Base-by-base conservation (phyloP, 768 basidiomycete genomes). In the Termitomyces sp. region DNA sequence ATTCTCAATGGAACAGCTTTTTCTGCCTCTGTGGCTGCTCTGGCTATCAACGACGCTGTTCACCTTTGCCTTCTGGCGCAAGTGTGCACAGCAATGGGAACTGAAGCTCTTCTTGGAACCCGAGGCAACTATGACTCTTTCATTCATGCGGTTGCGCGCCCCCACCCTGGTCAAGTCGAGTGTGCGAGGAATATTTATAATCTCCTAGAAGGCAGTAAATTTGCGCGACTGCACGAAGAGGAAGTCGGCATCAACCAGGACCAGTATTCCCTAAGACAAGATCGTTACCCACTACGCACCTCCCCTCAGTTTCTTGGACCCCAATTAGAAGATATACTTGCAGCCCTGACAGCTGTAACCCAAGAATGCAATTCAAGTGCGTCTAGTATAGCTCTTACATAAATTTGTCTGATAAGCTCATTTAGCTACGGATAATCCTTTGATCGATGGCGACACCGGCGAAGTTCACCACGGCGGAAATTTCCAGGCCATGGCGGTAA, bases 401-500 rank as follows among this genome's bases (percentile, higher is more conserved):
- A 28, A 28, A 21, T 2, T 12, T n/a, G 17, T 40, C 58, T 60
- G 41, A 56, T 62, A 32, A 55, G 46, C 25, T 42, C 32, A 60
- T 59, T n/a, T 59, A 89, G 86, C 89, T 23, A 92, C 90, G 25
- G 90, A 92, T 64, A 92, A 92, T 65, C 90, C 90, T 11, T 79
- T 92, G 40, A 76, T 91, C 56, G 87, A 91, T 64, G 81, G 81
- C 19, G 79, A 85, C 52, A 82, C 82, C 28, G 82, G 81, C 3
- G 67, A 75, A 37, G 77, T 88, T 14, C 86, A 91, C 65, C 84
- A 89, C 60, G 89, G 88, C 27, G 93, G 92, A 14, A 94, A 94
- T 68, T 94, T 95, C 78, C 92, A 89, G 68, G 88, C 88, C 0
- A 89, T 89, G 84, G 78, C 86, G 12, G 79, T 91, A 43, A 86